phyloP scores from a whole-genome alignment of 768 basidiomycete genomes.

The Boletus insuetus region DNA sequence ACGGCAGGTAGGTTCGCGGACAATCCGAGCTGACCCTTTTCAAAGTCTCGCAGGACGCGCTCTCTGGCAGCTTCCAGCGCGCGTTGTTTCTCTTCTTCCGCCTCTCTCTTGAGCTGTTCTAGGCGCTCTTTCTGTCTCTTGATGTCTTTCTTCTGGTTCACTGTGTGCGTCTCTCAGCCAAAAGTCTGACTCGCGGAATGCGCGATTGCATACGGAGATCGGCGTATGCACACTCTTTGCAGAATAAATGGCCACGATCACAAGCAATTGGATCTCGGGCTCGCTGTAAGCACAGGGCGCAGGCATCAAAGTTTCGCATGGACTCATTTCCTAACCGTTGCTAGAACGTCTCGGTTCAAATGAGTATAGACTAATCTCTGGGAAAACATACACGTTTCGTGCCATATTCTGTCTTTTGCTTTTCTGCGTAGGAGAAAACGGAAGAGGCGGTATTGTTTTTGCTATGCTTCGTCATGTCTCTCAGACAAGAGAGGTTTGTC shows the following conservation, averaged over 20 bases:
- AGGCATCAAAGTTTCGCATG: slow-evolving; percentile 90
- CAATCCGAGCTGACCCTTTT: slow-evolving; percentile 77
- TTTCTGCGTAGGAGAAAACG: slow-evolving; percentile 87
- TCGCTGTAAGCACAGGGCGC: slow-evolving; percentile 80
- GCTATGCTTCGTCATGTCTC: slow-evolving; percentile 79
- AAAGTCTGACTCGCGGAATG: slow-evolving; percentile 1
- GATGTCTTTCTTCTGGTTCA: slow-evolving; percentile 89
- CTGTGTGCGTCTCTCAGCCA: slow-evolving; percentile 37
- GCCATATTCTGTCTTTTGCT: slow-evolving; percentile 77
- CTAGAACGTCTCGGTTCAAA: slow-evolving; percentile 15
- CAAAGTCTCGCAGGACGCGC: slow-evolving; percentile 87
- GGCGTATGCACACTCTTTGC: slow-evolving; percentile 90
- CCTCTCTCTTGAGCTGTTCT: slow-evolving; percentile 70
- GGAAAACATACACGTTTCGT: slow-evolving; percentile 59
- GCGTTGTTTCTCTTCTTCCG: slow-evolving; percentile 72
- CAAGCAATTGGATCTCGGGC: slow-evolving; percentile 86
- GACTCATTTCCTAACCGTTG: slow-evolving; percentile 74
- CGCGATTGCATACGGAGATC: slow-evolving; percentile 63
- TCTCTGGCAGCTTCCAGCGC: slow-evolving; percentile 78
- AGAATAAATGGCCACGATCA: slow-evolving; percentile 85
- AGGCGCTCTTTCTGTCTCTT: slow-evolving; percentile 85
- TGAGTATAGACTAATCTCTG: background rate
- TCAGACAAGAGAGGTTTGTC: background rate
- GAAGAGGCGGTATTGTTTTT: slow-evolving; percentile 90
- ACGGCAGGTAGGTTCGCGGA: slow-evolving; percentile 39